A percentile compares a stretch with the other conserved stretches of the same genome.
Conservation (phyloP, 371 early-diverging fungal genomes). For the Blastocladiella emersonii region DNA sequence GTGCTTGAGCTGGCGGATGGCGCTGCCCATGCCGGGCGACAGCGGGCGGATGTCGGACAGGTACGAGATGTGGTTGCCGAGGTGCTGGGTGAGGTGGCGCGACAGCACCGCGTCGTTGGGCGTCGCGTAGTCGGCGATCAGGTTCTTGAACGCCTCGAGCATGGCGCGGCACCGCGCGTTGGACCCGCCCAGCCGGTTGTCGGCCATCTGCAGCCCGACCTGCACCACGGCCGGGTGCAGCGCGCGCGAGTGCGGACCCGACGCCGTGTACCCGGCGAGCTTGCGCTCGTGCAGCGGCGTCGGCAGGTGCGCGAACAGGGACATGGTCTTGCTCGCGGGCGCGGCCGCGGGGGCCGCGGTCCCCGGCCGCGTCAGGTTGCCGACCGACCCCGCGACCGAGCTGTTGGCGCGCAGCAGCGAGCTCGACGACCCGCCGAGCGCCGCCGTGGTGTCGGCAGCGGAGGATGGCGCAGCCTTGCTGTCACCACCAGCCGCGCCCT, state of each 20-base stretch:
- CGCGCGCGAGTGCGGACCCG: slow-evolving; percentile 28
- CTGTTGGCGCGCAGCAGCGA: neutral
- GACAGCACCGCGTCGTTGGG: slow-evolving; percentile 70
- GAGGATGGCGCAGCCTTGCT: no score
- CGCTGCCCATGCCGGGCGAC: slow-evolving; percentile 86
- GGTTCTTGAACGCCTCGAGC: slow-evolving; percentile 66
- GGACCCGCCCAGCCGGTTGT: slow-evolving; percentile 74
- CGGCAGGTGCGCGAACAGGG: slow-evolving; percentile 33
- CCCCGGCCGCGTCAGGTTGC: no score
- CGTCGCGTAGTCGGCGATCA: slow-evolving; percentile 80
- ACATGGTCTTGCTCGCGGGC: slow-evolving; percentile 12
- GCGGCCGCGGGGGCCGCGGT: no score
- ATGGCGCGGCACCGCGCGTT: slow-evolving; percentile 80
- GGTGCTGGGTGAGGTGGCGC: slow-evolving; percentile 63
- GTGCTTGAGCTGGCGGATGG: slow-evolving; percentile 80
- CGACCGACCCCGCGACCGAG: slow-evolving; percentile 3
- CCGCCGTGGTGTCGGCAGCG: neutral
- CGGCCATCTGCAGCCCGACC: slow-evolving; percentile 72
- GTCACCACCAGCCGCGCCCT: no score
- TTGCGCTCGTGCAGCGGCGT: slow-evolving; percentile 13
- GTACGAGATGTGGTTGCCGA: slow-evolving; percentile 82
- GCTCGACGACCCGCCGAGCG: neutral
- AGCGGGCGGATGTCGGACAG: slow-evolving; percentile 68
- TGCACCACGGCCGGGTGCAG: slow-evolving; percentile 80
- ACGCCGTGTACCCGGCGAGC: neutral